phyloP scores from a whole-genome alignment of 768 basidiomycete genomes.

The Podaxis rugospora region DNA sequence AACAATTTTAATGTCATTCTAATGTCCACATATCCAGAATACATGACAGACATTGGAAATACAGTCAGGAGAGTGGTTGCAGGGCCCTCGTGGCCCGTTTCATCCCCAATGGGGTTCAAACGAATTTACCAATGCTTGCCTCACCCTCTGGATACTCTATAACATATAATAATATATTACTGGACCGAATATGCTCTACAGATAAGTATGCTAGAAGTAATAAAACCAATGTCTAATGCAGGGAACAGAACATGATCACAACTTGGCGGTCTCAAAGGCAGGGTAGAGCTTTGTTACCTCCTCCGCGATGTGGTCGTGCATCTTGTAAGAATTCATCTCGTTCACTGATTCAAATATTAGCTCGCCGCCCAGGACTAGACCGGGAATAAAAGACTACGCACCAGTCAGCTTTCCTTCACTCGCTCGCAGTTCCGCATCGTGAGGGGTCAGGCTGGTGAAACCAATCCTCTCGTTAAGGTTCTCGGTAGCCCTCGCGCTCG shows the following conservation, averaged over 20 bases:
- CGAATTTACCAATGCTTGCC: background rate
- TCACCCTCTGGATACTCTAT: too few relatives aligned
- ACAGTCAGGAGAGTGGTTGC: too few relatives aligned
- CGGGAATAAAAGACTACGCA: conserved; percentile 10
- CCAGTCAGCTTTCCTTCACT: conserved; percentile 23
- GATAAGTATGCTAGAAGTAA: background rate
- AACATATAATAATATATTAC: too few relatives aligned
- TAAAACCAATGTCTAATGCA: background rate
- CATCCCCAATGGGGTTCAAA: background rate
- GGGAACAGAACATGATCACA: background rate
- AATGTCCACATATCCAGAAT: too few relatives aligned
- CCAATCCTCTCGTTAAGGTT: conserved; percentile 29
- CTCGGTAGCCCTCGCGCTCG: conserved; percentile 25
- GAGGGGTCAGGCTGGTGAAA: conserved; percentile 24
- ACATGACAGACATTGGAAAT: too few relatives aligned
- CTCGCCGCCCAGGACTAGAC: background rate
- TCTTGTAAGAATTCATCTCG: conserved; percentile 28
- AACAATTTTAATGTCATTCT: too few relatives aligned
- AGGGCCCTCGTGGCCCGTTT: background rate
- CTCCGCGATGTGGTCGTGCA: conserved; percentile 21
- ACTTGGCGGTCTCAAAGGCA: background rate
- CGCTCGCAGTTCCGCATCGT: conserved; percentile 24
- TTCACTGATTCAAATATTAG: conserved; percentile 18
- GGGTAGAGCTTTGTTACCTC: conserved; percentile 13
- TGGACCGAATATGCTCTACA: too few relatives aligned